Evolutionary conservation across 1,284 basidiomycete genomes (phyloP), one percentile per base, ranked within the genome.

Genomic region (Ustilago crameri): DNA sequence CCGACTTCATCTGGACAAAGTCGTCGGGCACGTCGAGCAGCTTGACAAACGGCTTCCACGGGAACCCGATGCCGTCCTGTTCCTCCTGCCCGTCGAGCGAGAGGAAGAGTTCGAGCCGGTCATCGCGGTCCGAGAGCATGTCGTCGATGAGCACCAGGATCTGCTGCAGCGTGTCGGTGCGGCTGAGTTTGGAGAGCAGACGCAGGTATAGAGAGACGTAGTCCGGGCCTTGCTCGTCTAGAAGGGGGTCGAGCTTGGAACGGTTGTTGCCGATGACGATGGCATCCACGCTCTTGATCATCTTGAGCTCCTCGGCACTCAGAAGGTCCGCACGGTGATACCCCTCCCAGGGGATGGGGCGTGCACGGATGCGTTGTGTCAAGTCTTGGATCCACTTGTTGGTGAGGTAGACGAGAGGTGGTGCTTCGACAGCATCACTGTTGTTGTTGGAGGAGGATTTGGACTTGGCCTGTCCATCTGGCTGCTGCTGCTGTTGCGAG

Each of bases 301-400:
- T 88, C n/a, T 88, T 86, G 42, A 97, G 88, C 84, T 98, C 95
- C 60, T 96, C 93, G 12, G 88, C 87, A 18, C 92, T 92, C 77
- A 98, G 89, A 44, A 95, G 89, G 62, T 91, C 93, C 46, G 93
- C 94, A 66, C 95, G 91, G 85, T 96, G 94, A 86, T 98, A 98
- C 68, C 92, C 94, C 89, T 97, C 95, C 95, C 95, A 98, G 70
- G 95, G 93, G 42, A 97, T 93, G 5, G 91, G 90, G 82, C 95
- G 95, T 10, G 90, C 87, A 71, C 92, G 88, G 68, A 95, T 93
- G 87, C 95, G 93, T 57, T 89, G 87, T 9, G 91, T 91, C 78
- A 88, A 89, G 74, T 95, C 93, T 72, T 94, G 91, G 71, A 98
- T 89, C 86, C 92, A 95, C 9, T 88, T 84, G 84, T 91, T 95